Evolutionary conservation across 352 stramenopile genomes (phyloP), one percentile per base, ranked within the genome.

Genomic region (Globisporangium cystogenes): DNA sequence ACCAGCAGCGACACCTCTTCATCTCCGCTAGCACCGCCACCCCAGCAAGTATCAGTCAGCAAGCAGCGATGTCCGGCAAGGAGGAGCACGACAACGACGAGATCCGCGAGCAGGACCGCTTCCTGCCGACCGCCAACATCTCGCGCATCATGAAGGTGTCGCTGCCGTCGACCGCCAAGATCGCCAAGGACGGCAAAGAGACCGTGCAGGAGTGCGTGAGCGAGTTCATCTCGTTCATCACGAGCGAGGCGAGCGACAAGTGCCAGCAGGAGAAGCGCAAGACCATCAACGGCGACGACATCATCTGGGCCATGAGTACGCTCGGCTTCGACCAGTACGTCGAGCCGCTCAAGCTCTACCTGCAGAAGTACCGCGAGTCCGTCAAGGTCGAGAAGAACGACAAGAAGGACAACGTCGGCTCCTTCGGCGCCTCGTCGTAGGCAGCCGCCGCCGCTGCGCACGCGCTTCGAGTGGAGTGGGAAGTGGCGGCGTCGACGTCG

Each of bases 161-260:
- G 43, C 83, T 99, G 21, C 97, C 97, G 23, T 90, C 96, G 59
- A 98, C 97, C 51, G 97, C 96, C 55, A 99, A 99, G 86, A 99
- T 99, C 70, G 96, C 96, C 53, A 99, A 99, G 78, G 97, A 99
- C 71, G 98, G 96, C 60, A 99, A 99, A 72, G 97, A 99, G 71
- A 99, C 95, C 11, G 96, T 99, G 50, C 97, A 99, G 80, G 97
- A 99, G 80, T 99, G 96, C 65, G 97, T 99, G 55, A 98, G 91
- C 45, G 97, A 99, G 79, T 99, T 99, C 75, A 99, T 99, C 68
- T 99, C 93, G 68, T 99, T 99, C 79, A 99, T 99, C 67, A 99
- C 97, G 52, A 98, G 80, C 65, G 87, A 98, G 63, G 97, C 97
- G 27, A 98, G 87, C 60, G 97, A 99, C 73, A 99, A 99, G 66